Conservation (phyloP, 148 eudicot species). For the Agrostemma githago region DNA sequence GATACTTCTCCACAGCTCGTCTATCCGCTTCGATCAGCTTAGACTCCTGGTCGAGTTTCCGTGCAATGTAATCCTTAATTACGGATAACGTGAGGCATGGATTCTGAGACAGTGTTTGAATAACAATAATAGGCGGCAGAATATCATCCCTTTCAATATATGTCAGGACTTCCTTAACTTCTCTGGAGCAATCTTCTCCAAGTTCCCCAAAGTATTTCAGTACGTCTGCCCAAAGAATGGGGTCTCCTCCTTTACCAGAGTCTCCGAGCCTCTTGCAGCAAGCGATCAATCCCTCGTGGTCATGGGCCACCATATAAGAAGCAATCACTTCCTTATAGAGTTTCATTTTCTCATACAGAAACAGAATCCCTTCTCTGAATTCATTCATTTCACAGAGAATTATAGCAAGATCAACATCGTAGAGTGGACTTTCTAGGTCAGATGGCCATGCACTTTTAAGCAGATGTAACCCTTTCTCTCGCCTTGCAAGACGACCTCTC, state of each 20-base stretch:
- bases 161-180: conserved; percentile 87
- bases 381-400: conserved; percentile 89
- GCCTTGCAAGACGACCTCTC: conserved; percentile 50
- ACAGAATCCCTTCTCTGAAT: conserved; percentile 72
- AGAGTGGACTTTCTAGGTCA: conserved; percentile 72
- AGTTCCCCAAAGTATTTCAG: conserved; percentile 95
- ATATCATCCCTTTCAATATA: conserved; percentile 95
- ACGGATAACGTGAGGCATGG: conserved; percentile 92
- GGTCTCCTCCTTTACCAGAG: conserved; percentile 89
- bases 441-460: conserved; percentile 87
- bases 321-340: conserved; percentile 92
- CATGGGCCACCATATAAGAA: conserved; percentile 96
- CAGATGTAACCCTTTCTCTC: conserved; percentile 67
- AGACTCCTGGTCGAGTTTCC: conserved; percentile 93
- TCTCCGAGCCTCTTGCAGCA: conserved; percentile 99
- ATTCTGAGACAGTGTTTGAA: conserved; percentile 83
- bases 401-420: conserved; percentile 91
- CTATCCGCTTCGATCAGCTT: conserved; percentile 90
- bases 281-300: conserved; percentile 90
- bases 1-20: conserved; percentile 74
- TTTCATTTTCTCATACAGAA: conserved; percentile 91
- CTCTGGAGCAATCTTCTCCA: conserved; percentile 98
- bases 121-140: conserved; percentile 82
- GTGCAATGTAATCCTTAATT: conserved; percentile 87
- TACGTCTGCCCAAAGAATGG: conserved; percentile 89